phyloP scores from a whole-genome alignment of 345 rosid species.

The Citrus trifoliata region DNA sequence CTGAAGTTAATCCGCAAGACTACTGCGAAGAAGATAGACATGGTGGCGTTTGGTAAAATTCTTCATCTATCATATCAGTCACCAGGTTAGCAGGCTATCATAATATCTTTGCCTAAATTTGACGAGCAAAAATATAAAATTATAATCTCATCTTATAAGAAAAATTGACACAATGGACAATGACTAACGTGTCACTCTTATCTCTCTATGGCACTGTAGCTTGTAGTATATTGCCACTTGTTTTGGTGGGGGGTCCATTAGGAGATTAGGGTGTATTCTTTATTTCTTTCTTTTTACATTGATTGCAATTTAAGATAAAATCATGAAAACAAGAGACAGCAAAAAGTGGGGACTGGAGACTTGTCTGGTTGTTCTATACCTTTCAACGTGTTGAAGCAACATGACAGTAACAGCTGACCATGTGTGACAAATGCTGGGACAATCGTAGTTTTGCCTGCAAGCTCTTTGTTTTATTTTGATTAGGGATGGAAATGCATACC shows the following conservation, averaged over 20 bases:
- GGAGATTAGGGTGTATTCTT: no score
- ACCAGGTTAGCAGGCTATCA: not conserved
- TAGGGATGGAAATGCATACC: not conserved
- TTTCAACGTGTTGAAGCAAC: not conserved
- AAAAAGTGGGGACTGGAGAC: constrained; percentile 2
- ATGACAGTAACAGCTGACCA: constrained; percentile 4
- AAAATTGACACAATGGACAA: no score
- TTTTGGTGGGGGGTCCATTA: not conserved
- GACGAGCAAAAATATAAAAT: not conserved
- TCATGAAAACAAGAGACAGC: not conserved
- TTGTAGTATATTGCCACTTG: no score
- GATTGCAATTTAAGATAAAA: constrained; percentile 27
- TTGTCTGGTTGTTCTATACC: not conserved
- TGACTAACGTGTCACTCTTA: no score
- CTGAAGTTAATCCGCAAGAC: constrained; percentile 8
- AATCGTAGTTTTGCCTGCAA: no score
- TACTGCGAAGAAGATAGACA: constrained; percentile 8
- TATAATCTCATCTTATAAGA: not conserved
- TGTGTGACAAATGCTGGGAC: not conserved
- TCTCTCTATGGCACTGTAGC: no score
- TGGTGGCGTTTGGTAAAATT: constrained; percentile 14
- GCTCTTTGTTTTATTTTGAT: no score
- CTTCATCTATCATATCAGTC: constrained; percentile 4
- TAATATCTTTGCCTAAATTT: not conserved
- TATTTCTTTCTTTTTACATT: not conserved